Conservation (phyloP, 225 moss, liverwort and hornwort species). For the Physcomitrellopsis africana region DNA sequence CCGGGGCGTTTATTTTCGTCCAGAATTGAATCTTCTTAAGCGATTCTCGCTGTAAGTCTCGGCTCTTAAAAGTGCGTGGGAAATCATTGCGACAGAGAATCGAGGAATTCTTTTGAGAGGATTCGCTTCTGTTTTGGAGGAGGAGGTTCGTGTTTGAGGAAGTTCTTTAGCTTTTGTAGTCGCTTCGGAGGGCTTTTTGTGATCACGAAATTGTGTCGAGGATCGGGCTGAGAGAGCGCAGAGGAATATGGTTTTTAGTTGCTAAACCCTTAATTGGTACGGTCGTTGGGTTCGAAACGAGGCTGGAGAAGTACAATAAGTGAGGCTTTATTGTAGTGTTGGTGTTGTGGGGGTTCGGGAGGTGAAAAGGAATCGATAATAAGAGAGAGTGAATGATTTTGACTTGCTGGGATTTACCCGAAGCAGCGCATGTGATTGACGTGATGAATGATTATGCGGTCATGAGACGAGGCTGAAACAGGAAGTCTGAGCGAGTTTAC, state of each 20-base stretch:
- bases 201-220: background rate
- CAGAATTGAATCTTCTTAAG: background rate
- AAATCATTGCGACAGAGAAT: background rate
- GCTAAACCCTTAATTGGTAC: background rate
- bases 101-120: background rate
- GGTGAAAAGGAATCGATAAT: background rate
- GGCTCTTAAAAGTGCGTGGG: background rate
- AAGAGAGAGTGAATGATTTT: background rate
- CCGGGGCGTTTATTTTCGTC: background rate
- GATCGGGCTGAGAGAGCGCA: too few species aligned
- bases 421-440: background rate
- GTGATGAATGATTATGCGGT: background rate
- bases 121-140: background rate
- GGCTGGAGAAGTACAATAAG: background rate
- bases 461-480: background rate
- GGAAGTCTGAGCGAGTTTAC: background rate
- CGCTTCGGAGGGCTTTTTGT: background rate
- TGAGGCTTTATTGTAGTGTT: background rate
- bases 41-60: background rate
- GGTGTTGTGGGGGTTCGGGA: background rate
- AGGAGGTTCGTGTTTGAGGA: too few species aligned
- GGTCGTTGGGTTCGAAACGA: background rate
- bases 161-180: background rate
- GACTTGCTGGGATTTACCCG: background rate
- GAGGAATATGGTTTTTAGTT: background rate